These are phyloP conservation scores for Naganishia vaughanmartiniae DNA, from an alignment of 768 basidiomycete species.

Conservation along the genomic window DNA sequence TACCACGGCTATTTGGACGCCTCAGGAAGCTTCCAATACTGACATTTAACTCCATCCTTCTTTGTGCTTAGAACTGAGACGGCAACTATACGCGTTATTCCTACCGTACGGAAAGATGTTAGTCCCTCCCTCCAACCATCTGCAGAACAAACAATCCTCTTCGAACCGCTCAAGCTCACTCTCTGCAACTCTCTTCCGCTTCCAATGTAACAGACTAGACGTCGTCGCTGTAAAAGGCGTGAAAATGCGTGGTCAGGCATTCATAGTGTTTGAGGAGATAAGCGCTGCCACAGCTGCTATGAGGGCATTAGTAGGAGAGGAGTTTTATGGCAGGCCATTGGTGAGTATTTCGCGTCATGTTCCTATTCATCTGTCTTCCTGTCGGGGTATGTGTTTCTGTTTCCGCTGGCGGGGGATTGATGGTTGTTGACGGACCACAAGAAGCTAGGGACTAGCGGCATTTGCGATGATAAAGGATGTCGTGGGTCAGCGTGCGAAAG, in stretches of 20 bases:
- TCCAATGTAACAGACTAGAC: constrained; percentile 61
- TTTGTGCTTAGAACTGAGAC: constrained; percentile 62
- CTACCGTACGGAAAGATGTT: constrained; percentile 82
- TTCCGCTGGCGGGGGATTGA: no score
- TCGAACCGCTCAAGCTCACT: background rate
- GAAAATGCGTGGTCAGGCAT: constrained; percentile 90
- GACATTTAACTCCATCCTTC: background rate
- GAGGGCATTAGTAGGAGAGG: constrained; percentile 86
- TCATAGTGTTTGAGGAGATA: constrained; percentile 90
- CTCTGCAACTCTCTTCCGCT: background rate
- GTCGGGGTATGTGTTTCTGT: no score
- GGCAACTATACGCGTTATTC: constrained; percentile 82
- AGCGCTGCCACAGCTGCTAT: constrained; percentile 86
- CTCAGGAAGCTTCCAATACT: background rate
- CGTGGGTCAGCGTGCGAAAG: no score
- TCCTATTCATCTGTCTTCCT: background rate
- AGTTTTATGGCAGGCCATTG: constrained; percentile 87
- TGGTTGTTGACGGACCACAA: no score
- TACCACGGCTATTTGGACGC: background rate
- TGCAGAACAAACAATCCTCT: background rate
- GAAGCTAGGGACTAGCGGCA: no score
- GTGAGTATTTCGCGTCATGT: constrained; percentile 57
- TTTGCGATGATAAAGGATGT: no score
- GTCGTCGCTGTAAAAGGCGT: constrained; percentile 81
- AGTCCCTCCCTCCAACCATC: constrained; percentile 26